Evolutionary conservation across 495 filamentous ascomycete genomes (phyloP).

Genomic region (Xylaria scruposa): DNA sequence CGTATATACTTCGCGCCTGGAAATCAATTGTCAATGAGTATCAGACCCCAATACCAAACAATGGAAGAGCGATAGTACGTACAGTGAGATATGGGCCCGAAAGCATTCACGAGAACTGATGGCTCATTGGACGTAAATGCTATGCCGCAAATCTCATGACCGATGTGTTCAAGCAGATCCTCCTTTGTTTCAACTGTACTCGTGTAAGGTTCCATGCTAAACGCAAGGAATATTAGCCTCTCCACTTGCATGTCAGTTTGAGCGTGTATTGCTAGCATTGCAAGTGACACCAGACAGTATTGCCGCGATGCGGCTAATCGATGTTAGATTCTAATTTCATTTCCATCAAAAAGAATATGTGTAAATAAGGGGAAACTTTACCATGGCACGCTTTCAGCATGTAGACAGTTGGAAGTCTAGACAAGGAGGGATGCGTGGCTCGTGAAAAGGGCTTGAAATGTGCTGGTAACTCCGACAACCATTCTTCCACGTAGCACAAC

Average conservation of each 20-base stretch:
- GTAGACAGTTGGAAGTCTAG: conserved; percentile 31
- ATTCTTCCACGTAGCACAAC: conserved; percentile 31
- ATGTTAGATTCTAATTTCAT: not conserved
- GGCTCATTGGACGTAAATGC: conserved; percentile 45
- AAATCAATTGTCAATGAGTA: not conserved
- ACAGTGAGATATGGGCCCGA: conserved; percentile 50
- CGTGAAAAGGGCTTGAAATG: conserved; percentile 31
- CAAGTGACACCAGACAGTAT: conserved; percentile 42
- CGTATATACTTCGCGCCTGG: conserved; percentile 34
- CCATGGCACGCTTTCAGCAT: conserved; percentile 42
- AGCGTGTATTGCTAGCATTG: conserved; percentile 33
- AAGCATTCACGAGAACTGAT: conserved; percentile 47
- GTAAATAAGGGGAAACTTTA: conserved; percentile 21
- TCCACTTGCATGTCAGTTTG: conserved; percentile 15
- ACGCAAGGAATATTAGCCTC: conserved; percentile 22
- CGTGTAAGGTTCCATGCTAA: conserved; percentile 5
- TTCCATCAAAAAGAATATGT: not conserved
- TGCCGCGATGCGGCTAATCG: conserved; percentile 37
- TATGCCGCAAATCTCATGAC: conserved; percentile 41
- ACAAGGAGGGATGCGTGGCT: conserved; percentile 24
- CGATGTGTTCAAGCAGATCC: conserved; percentile 38
- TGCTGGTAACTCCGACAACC: conserved; percentile 32
- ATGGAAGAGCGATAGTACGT: conserved; percentile 22
- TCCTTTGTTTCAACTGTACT: not conserved
- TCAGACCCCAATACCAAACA: not conserved